phyloP scores from a whole-genome alignment of 2,329 filamentous ascomycete genomes.

The Fusarium azukiicola region DNA sequence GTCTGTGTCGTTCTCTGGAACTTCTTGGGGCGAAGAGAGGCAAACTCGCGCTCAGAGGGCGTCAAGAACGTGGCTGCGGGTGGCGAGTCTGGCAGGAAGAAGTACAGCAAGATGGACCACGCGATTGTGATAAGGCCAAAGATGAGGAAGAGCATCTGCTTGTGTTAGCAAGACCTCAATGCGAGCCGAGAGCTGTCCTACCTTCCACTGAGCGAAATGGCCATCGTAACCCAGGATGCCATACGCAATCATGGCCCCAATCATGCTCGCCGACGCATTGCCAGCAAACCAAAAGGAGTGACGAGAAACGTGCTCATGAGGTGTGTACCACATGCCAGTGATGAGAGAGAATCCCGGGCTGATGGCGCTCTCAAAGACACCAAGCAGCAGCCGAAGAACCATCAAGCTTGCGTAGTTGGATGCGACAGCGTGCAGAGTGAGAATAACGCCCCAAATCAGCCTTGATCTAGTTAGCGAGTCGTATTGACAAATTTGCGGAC shows the following conservation, averaged over 20 bases:
- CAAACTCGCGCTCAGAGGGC: slow-evolving; percentile 26
- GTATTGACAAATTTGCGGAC: neutral
- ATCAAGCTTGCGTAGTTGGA: slow-evolving; percentile 57
- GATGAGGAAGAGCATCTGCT: slow-evolving; percentile 35
- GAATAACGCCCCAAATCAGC: slow-evolving; percentile 59
- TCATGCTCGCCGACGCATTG: slow-evolving; percentile 52
- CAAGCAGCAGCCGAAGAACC: slow-evolving; percentile 52
- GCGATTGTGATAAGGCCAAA: slow-evolving; percentile 40
- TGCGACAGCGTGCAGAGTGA: slow-evolving; percentile 59
- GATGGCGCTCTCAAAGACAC: slow-evolving; percentile 53
- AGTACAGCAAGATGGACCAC: slow-evolving; percentile 31
- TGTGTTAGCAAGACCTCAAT: neutral
- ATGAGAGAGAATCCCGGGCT: slow-evolving; percentile 53
- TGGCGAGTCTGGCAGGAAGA: slow-evolving; percentile 42
- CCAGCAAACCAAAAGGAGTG: slow-evolving; percentile 58
- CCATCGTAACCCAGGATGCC: slow-evolving; percentile 30
- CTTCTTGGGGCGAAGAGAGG: slow-evolving; percentile 32
- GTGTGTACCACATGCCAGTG: slow-evolving; percentile 57
- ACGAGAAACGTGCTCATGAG: slow-evolving; percentile 53
- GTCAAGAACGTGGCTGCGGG: slow-evolving; percentile 46
- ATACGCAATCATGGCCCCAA: slow-evolving; percentile 54
- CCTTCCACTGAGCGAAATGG: slow-evolving; percentile 32
- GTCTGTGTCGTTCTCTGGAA: slow-evolving; percentile 38
- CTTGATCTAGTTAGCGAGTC: neutral
- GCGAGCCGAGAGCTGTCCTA: neutral